Percentiles rank a stretch among this genome's conserved stretches.
Evolutionary conservation across 2,329 filamentous ascomycete species (phyloP).

Genomic region (Didymella segeticola): DNA sequence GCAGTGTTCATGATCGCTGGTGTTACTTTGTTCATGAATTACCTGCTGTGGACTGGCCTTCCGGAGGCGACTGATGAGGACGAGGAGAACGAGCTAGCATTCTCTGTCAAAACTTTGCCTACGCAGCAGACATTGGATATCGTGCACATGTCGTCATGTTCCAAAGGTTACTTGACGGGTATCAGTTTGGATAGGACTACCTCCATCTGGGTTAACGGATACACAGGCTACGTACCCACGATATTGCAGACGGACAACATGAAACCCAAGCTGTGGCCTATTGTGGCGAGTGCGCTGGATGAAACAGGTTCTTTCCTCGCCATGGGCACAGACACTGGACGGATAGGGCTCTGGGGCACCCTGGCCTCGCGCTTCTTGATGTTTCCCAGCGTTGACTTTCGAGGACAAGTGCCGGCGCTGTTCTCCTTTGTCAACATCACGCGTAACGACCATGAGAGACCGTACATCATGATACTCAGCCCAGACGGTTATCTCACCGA

Average conservation of each 20-base stretch:
- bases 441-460: constrained; percentile 35
- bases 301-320: constrained; percentile 70
- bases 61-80: constrained; percentile 53
- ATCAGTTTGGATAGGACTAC: constrained; percentile 74
- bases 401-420: constrained; percentile 68
- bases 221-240: constrained; percentile 37
- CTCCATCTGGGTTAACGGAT: constrained; percentile 62
- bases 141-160: constrained; percentile 67
- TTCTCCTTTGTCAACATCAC: constrained; percentile 59
- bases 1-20: constrained; percentile 68
- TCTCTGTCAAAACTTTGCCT: constrained; percentile 67
- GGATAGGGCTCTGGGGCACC: constrained; percentile 70
- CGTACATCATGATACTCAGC: constrained; percentile 65
- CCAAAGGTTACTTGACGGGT: constrained; percentile 70
- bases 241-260: constrained; percentile 41
- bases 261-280: constrained; percentile 50
- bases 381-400: constrained; percentile 59
- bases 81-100: constrained; percentile 57
- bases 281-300: constrained; percentile 70
- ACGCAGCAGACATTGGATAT: constrained; percentile 74
- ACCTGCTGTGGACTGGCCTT: constrained; percentile 71
- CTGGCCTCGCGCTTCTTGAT: constrained; percentile 63
- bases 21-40: constrained; percentile 75
- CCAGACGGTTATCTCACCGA: constrained; percentile 70
- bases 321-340: constrained; percentile 65